Conservation (phyloP, 768 basidiomycete species). For the Xanthoconium purpureum region DNA sequence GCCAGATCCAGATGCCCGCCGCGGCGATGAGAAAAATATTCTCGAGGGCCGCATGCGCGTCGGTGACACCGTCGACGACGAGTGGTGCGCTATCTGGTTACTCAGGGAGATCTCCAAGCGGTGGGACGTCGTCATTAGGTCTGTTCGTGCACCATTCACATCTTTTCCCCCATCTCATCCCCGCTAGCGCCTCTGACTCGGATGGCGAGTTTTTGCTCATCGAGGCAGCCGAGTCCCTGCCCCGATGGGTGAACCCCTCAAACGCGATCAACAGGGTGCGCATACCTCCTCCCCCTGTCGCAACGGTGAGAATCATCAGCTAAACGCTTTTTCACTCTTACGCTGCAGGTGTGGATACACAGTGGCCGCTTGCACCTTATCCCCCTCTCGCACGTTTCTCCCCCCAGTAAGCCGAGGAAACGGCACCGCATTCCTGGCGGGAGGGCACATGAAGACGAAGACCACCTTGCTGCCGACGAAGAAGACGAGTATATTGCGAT, state of each 20-base stretch:
- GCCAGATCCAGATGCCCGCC: slow-evolving; percentile 38
- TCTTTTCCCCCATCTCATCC: neutral
- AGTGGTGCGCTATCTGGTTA: slow-evolving; percentile 94
- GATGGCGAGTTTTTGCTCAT: slow-evolving; percentile 97
- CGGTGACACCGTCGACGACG: slow-evolving; percentile 96
- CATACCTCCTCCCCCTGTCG: slow-evolving; percentile 25
- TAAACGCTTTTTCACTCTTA: slow-evolving; percentile 31
- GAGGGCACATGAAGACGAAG: slow-evolving; percentile 53
- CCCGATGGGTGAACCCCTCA: slow-evolving; percentile 86
- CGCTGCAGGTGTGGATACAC: slow-evolving; percentile 87
- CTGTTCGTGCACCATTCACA: slow-evolving; percentile 19
- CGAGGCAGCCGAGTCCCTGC: slow-evolving; percentile 89
- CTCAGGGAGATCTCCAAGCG: slow-evolving; percentile 69
- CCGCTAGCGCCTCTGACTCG: slow-evolving; percentile 61
- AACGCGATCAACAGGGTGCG: slow-evolving; percentile 93
- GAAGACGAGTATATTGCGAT: slow-evolving; percentile 52
- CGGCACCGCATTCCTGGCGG: slow-evolving; percentile 44
- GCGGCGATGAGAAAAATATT: slow-evolving; percentile 42
- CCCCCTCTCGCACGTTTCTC: slow-evolving; percentile 73
- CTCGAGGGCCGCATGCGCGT: slow-evolving; percentile 86
- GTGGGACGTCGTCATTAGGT: slow-evolving; percentile 85
- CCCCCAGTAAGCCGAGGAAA: slow-evolving; percentile 51
- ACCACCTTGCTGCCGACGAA: slow-evolving; percentile 35
- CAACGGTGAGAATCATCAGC: slow-evolving; percentile 32
- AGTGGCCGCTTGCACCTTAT: slow-evolving; percentile 81